Evolutionary conservation across 495 filamentous ascomycete genomes (phyloP).

Genomic region (Podospora pseudocomata): DNA sequence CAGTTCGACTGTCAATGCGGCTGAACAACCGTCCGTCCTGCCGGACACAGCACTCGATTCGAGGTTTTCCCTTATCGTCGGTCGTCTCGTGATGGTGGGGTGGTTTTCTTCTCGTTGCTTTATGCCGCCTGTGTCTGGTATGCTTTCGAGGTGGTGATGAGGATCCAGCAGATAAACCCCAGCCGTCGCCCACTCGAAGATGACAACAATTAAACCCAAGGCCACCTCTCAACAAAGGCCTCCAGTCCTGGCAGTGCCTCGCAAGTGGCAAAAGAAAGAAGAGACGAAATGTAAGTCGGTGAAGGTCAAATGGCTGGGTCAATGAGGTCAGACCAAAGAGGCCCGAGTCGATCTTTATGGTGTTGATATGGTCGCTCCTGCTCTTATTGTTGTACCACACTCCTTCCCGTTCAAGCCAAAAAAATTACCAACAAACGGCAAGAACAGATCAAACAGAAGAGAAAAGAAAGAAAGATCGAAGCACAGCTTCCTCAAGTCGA

Average conservation of each 20-base stretch:
- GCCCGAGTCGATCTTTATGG: neutral
- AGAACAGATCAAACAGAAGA: constrained; percentile 9
- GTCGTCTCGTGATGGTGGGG: neutral
- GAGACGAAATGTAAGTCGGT: neutral
- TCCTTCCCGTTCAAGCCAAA: neutral
- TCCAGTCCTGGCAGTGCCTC: neutral
- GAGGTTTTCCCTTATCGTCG: neutral
- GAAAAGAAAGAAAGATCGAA: constrained; percentile 14
- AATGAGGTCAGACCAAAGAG: neutral
- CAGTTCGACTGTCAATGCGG: constrained; percentile 15
- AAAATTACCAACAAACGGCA: constrained; percentile 4
- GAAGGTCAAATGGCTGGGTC: neutral
- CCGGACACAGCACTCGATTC: neutral
- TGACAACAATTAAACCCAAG: neutral
- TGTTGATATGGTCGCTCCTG: neutral
- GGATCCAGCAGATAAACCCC: neutral
- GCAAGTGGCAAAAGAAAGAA: neutral
- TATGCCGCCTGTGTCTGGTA: neutral
- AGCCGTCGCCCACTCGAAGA: neutral
- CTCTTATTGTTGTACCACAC: too few species aligned
- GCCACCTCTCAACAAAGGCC: neutral
- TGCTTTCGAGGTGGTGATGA: neutral
- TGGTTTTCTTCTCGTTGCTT: neutral
- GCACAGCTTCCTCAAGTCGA: constrained; percentile 18
- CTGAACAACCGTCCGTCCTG: constrained; percentile 4